phyloP scores from a whole-genome alignment of 257 asterid genomes.

The Craterostigma plantagineum region DNA sequence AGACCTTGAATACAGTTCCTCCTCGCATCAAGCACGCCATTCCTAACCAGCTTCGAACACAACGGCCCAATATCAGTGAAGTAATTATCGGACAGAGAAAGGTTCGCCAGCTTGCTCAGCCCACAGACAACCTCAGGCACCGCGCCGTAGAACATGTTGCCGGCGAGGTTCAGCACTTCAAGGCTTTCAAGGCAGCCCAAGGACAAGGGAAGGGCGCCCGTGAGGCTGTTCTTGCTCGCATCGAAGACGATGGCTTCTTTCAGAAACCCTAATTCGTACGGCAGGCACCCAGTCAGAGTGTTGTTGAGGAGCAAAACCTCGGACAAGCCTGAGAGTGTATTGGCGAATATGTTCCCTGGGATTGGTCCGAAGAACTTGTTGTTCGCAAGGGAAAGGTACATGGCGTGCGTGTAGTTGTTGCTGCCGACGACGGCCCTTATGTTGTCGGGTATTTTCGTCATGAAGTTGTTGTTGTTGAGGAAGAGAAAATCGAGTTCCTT shows the following conservation, averaged over 20 bases:
- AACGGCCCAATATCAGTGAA: conserved; percentile 33
- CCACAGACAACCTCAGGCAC: conserved; percentile 50
- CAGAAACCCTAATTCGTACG: conserved; percentile 44
- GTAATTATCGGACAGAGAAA: conserved; percentile 45
- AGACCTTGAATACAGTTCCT: conserved; percentile 47
- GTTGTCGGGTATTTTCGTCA: conserved; percentile 28
- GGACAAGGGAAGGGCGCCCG: conserved; percentile 44
- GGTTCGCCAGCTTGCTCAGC: conserved; percentile 23
- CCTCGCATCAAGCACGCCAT: conserved; percentile 42
- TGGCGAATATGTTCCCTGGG: conserved; percentile 22
- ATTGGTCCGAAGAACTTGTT: conserved; percentile 58
- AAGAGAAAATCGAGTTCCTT: conserved; percentile 35
- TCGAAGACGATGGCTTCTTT: conserved; percentile 32
- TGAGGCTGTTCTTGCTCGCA: conserved; percentile 31
- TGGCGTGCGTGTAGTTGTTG: conserved; percentile 7
- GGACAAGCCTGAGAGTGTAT: conserved; percentile 11
- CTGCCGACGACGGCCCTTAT: conserved; percentile 5
- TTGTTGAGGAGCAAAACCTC: conserved; percentile 47
- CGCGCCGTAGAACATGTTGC: conserved; percentile 30
- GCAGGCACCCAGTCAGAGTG: conserved; percentile 38
- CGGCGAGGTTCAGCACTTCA: conserved; percentile 44
- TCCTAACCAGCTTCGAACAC: conserved; percentile 29
- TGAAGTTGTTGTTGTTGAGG: conserved; percentile 50
- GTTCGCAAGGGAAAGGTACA: conserved; percentile 48
- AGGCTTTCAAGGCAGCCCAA: conserved; percentile 35